These are phyloP conservation scores for Astraeus odoratus DNA, from an alignment of 768 basidiomycete genomes.

Conservation along the genomic window DNA sequence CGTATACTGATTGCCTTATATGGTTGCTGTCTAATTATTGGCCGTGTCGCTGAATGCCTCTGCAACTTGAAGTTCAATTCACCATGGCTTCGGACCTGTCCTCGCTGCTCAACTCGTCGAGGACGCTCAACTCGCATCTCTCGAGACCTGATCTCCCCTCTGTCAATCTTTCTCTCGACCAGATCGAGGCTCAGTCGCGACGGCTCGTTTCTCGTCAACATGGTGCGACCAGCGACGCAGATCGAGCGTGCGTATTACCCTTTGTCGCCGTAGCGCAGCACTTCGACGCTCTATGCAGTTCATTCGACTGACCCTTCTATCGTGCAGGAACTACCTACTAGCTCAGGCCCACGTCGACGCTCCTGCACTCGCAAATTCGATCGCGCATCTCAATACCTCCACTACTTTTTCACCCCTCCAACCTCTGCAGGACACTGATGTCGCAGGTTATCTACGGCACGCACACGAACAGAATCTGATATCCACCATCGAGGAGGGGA, in stretches of 20 bases:
- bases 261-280: neutral
- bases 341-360: slow-evolving; percentile 94
- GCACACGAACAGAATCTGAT: slow-evolving; percentile 93
- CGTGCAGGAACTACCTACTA: slow-evolving; percentile 74
- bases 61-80: too few species aligned
- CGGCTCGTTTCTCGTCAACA: slow-evolving; percentile 72
- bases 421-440: slow-evolving; percentile 89
- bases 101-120: slow-evolving; percentile 63
- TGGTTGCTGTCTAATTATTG: too few species aligned
- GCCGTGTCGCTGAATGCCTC: too few species aligned
- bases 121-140: slow-evolving; percentile 70
- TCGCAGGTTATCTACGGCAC: slow-evolving; percentile 90
- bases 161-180: slow-evolving; percentile 85
- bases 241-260: slow-evolving; percentile 55
- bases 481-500: slow-evolving; percentile 86
- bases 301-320: slow-evolving; percentile 4
- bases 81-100: slow-evolving; percentile 47
- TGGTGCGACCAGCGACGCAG: slow-evolving; percentile 53
- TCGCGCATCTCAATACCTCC: slow-evolving; percentile 75
- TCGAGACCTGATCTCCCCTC: slow-evolving; percentile 78
- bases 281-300: slow-evolving; percentile 3
- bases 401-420: slow-evolving; percentile 86
- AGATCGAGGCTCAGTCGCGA: slow-evolving; percentile 90
- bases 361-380: slow-evolving; percentile 75
- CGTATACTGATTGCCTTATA: too few species aligned